Evolutionary conservation across 169 alveolate genomes (phyloP).

Genomic region (Amoebophrya sp.): DNA sequence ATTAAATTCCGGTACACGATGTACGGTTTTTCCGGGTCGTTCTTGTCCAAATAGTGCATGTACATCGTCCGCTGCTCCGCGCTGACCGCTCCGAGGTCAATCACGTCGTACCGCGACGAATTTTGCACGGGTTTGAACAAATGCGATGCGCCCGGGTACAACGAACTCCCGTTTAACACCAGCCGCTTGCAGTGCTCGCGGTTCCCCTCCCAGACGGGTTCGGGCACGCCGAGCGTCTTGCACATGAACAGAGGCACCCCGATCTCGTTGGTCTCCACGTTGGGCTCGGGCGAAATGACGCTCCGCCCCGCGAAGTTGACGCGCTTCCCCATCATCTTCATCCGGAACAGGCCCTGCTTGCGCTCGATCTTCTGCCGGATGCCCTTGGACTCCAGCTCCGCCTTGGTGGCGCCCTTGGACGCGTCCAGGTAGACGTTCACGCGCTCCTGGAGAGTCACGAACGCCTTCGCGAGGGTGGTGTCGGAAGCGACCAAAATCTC

Average conservation of each 20-base stretch:
- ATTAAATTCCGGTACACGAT: conserved; percentile 86
- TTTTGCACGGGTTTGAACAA: conserved; percentile 21
- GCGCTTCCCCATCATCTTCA: conserved; percentile 97
- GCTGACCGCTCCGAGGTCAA: conserved; percentile 61
- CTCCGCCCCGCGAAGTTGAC: conserved; percentile 96
- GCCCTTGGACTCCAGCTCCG: conserved; percentile 8
- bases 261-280: conserved; percentile 78
- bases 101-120: conserved; percentile 40
- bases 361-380: conserved; percentile 19
- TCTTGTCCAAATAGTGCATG: conserved; percentile 22
- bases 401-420: neutral
- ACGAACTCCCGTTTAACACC: conserved; percentile 82
- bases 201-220: conserved; percentile 74
- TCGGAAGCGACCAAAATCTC: no score
- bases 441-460: neutral
- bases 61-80: conserved; percentile 52
- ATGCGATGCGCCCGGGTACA: conserved; percentile 83
- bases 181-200: conserved; percentile 59
- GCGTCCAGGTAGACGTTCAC: neutral
- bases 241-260: conserved; percentile 45
- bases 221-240: conserved; percentile 66
- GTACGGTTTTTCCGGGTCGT: conserved; percentile 38
- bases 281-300: conserved; percentile 97
- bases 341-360: conserved; percentile 64
- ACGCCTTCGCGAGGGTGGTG: neutral